Evolutionary conservation across 345 rosid genomes (phyloP), one percentile per base, ranked within the genome.

Genomic region (Raphanus sativus): DNA sequence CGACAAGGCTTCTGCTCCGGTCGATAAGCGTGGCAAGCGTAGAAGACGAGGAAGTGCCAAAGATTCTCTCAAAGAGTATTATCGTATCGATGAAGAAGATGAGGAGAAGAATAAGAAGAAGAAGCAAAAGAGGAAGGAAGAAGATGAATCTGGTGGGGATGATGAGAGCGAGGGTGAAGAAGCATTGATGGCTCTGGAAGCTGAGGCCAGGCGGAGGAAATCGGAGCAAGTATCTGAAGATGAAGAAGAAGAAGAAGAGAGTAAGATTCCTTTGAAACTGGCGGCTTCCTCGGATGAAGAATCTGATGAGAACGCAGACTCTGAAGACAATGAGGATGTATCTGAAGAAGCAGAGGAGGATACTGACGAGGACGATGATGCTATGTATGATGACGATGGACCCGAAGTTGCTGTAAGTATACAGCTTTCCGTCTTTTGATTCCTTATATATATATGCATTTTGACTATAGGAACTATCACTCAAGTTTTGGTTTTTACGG

Each of bases 1-100:
- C 9, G 91, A 89, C 75, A 90, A 87, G 78, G 87, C 90, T 59
- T 75, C 89, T 2, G 90, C 96, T 30, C 86, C 84, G 34, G 63
- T 75, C 4, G 99, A 95, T 71, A 91, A 92, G 86, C 84, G 99
- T 32, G 99, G 99, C 21, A 90, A 85, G 78, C 84, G 73, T 29
- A 89, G 77, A 86, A 82, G 82, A 88, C 81, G 77, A 77, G 84
- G 66, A 5, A 76, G 54, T 48, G 52, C 83, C 0, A 71, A 68
- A 32, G 85, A 52, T 73, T 65, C 87, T 63, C 90, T 95, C 11
- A 86, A 81, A 54, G 97, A 84, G 79, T 95, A 81, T 73, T 95
- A 95, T 70, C 88, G 83, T 21, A 70, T 86, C 0, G 88, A 85
- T 15, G 75, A 83, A 4, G 81, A 81, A 0, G 63, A 58, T 0